Evolutionary conservation across 495 filamentous ascomycete species (phyloP), one percentile per base, ranked within the genome.

Genomic region (Talaromyces wortmannii): DNA sequence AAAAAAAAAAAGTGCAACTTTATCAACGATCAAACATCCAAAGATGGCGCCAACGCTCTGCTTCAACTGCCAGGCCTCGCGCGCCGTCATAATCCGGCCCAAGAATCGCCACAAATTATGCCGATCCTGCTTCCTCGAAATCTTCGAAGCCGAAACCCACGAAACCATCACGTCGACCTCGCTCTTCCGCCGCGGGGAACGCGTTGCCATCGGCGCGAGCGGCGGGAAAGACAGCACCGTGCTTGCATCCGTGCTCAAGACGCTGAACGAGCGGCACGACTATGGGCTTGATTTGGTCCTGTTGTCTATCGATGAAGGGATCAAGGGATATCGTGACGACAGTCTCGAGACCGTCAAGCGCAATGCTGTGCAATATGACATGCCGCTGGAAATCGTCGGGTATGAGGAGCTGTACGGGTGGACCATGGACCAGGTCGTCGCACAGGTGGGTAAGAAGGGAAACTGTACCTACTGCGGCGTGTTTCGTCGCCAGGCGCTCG

Each of bases 381-480:
- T 98, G 88, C 82, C 88, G 2, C 75, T 98, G 32, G 86, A 86
- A 61, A 94, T 98, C 47, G 83, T 98, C 29, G 89, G 92, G 45
- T 98, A 98, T 67, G 85, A 83, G 40, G 92, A 97, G 67, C 77
- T 98, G 5, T 98, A 97, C 67, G 94, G 95, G 3, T 98, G 94
- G 94, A 97, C 92, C 8, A 98, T 98, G 94, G 94, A 98, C 68
- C 88, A 97, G 61, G 94, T 98, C 11, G 94, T 98, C 3, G 85
- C 87, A 62, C 89, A 94, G 55, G 88, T 97, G 50, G 95, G 95
- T 29, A 97, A 97, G 70, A 97, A 96, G 72, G 95, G 95, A 40
- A 98, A 97, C 70, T 98, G 94, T 76, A 98, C 94, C 31, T 97
- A 97, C 67, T 98, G 94, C 63, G 94, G 94, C 4, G 94, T 98